Base-by-base conservation (phyloP, 352 stramenopile genomes). In the Phytophthora cactorum region DNA sequence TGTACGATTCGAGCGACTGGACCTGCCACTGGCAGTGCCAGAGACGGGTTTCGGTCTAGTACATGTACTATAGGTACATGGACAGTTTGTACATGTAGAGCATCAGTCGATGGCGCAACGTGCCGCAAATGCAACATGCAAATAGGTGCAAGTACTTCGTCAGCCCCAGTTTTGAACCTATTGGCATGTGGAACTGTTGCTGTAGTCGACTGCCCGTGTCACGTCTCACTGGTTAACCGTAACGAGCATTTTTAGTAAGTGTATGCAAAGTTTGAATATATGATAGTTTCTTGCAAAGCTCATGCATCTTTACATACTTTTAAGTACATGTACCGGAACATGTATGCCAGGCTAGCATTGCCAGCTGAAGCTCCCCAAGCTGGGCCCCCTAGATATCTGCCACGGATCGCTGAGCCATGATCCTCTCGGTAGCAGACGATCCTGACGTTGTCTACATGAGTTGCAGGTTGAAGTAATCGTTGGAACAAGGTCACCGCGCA, bases 21-120 rank as follows among this genome's bases (percentile, higher is more conserved):
- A 22, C 22, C 22, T 22, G 22, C 22, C 22, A 22, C 22, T 22
- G 22, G 22, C 22, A 22, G 22, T 22, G 22, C 22, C 22, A 22
- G 22, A 22, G 22, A 22, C 22, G 22, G 22, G 22, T 22, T 22
- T 22, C 22, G 22, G 22, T 22, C 22, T 22, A 22, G 22, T 22
- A 22, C 22, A 22, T 22, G 22, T 22, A 22, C 22, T 22, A 22
- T 22, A 22, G 22, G 22, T 22, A 22, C 22, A 22, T 22, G 22
- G 22, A 22, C 22, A 22, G 22, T 22, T 22, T 22, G 22, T 22
- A 22, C 22, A 22, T 22, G 22, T 22, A 15, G 9, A 53, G 31
- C 31, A 66, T 60, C 63, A 66, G 25, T 10, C 28, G 63, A 66
- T 70, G 29, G 50, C 55, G 55, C 63, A 70, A 70, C 54, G 31